These are phyloP conservation scores for Pleurostoma richardsiae DNA, from an alignment of 2,329 filamentous ascomycete species.

Conservation along the genomic window DNA sequence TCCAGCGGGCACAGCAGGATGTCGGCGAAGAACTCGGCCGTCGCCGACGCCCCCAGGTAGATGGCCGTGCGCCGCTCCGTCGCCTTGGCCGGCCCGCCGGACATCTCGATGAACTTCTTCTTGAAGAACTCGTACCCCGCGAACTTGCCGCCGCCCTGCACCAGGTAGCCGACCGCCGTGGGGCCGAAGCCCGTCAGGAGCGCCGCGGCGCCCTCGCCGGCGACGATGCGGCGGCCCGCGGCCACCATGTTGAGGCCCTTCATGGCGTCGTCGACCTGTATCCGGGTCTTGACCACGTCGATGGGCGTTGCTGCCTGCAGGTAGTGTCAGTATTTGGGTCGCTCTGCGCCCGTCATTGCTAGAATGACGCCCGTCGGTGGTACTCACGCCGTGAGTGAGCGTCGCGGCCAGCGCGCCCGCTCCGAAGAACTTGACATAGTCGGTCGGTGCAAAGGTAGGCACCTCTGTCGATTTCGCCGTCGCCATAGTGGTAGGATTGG, in stretches of 20 bases:
- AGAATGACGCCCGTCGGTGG: background rate
- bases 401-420: conserved; percentile 48
- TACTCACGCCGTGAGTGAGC: conserved; percentile 42
- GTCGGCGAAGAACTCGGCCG: conserved; percentile 69
- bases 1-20: conserved; percentile 86
- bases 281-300: conserved; percentile 81
- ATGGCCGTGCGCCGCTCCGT: conserved; percentile 45
- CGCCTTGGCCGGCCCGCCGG: conserved; percentile 47
- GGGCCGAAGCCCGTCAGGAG: conserved; percentile 81
- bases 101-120: conserved; percentile 70
- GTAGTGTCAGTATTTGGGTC: background rate
- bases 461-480: conserved; percentile 16
- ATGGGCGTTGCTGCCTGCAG: conserved; percentile 46
- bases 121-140: conserved; percentile 94
- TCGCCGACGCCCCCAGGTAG: conserved; percentile 68
- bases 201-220: conserved; percentile 72
- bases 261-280: conserved; percentile 81
- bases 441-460: conserved; percentile 32
- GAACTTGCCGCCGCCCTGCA: conserved; percentile 88
- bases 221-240: conserved; percentile 72
- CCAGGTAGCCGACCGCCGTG: conserved; percentile 81
- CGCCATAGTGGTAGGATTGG: background rate
- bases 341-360: background rate
- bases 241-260: conserved; percentile 82
- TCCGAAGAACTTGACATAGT: conserved; percentile 49